These are phyloP conservation scores for Cladophialophora psammophila DNA, from an alignment of 2,329 filamentous ascomycete genomes.

Conservation along the genomic window DNA sequence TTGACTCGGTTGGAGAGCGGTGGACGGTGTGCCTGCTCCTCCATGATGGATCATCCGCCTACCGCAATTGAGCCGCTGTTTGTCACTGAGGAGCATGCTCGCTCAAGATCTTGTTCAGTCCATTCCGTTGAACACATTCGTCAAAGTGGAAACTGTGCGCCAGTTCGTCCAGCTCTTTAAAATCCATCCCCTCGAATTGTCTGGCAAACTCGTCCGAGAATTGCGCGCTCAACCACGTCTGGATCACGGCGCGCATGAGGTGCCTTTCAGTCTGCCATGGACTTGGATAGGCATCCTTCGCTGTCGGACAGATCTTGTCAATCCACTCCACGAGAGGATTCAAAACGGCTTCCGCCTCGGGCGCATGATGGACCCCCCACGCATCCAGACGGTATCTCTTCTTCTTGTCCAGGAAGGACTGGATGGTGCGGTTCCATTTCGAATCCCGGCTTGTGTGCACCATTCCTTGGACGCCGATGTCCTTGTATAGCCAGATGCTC, in stretches of 20 bases:
- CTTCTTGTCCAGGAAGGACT: conserved; percentile 65
- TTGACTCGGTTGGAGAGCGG: neutral
- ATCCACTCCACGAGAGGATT: conserved; percentile 56
- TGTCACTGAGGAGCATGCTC: conserved; percentile 47
- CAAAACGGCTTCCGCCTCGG: conserved; percentile 54
- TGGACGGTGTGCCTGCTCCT: neutral
- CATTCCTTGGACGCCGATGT: conserved; percentile 65
- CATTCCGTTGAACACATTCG: conserved; percentile 60
- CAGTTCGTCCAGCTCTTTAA: conserved; percentile 62
- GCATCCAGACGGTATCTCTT: conserved; percentile 60
- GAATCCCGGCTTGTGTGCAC: conserved; percentile 56
- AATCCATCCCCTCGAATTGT: conserved; percentile 59
- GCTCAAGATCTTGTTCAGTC: conserved; percentile 59
- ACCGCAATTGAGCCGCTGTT: neutral
- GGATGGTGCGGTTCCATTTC: conserved; percentile 59
- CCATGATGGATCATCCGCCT: neutral
- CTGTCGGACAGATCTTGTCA: conserved; percentile 53
- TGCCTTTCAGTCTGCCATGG: conserved; percentile 61
- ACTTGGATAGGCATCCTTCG: conserved; percentile 54
- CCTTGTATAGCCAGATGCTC: conserved; percentile 68
- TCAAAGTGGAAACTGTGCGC: conserved; percentile 63
- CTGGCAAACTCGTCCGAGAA: conserved; percentile 63
- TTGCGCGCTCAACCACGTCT: conserved; percentile 59
- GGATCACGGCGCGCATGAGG: conserved; percentile 53
- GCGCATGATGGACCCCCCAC: conserved; percentile 58